Base-by-base conservation (phyloP, 768 basidiomycete species). In the Amanita molliuscula region DNA sequence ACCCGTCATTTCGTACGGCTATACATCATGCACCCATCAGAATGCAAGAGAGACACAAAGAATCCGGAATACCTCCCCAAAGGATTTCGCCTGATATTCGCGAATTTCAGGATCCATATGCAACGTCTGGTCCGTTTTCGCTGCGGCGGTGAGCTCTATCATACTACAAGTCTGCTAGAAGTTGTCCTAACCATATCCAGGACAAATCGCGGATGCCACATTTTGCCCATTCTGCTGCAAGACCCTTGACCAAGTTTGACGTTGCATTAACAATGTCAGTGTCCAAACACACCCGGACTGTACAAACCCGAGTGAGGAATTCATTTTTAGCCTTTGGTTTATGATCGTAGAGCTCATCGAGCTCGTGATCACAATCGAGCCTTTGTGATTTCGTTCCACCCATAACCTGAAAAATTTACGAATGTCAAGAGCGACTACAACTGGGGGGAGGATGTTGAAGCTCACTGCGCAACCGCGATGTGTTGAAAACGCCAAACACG, bases 341-440 rank as follows among this genome's bases (percentile, higher is more conserved):
- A 81, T 78, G 53, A 84, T 82, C 49, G 76, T 75, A 1, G 79
- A 81, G 53, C 76, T 78, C 80, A 84, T 84, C 4, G 78, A 81
- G 1, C 77, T 75, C 0, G 74, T 81, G 51, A 84, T 75, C 34
- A 84, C 78, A 52, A 83, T 83, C 0, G 81, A 79, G 0, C 77
- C 76, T 31, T 63, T 58, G 5, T 56, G 47, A 1, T 70, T 59
- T 16, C 58, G 50, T 0, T 69, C 63, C 0, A 58, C 61, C 76
- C 78, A 79, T 1, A 77, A 44, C 44, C 79, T 80, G 11, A 0
- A 16, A 9, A 40, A 20, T 0, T 0, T 26, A 16, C 42, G 20
- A 20, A 8, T 5, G 3, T 47, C 2, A 28, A 9, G 13, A 6
- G 25, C 4, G 29, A 18, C 21, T 45, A 2, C 15, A 41, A 6